A percentile compares a stretch with the other conserved stretches of the same genome.
These are phyloP conservation scores for Oryza longistaminata DNA, from an alignment of 176 grass and related monocot genomes.

Conservation along the genomic window DNA sequence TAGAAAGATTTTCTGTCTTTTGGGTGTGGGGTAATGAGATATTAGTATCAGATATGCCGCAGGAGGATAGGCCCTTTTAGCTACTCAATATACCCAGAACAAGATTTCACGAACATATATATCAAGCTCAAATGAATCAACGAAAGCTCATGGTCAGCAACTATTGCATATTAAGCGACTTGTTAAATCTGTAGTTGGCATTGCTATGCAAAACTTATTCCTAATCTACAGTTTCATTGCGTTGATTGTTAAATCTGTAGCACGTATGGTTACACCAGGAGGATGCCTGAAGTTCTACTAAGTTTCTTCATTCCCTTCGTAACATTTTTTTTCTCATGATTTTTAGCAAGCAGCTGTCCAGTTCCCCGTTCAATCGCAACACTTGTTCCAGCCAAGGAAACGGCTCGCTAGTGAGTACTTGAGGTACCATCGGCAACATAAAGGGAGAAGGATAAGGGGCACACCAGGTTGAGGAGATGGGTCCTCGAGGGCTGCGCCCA, in stretches of 20 bases:
- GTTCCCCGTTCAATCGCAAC: background rate
- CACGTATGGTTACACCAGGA: background rate
- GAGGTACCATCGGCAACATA: background rate
- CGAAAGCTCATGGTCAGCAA: background rate
- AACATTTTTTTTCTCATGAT: background rate
- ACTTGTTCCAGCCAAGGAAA: background rate
- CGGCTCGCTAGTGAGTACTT: background rate
- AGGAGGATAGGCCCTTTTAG: no score
- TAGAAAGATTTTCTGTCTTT: no score
- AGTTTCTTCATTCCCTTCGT: no score
- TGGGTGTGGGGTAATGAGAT: no score
- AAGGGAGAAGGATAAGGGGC: background rate
- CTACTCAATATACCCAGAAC: background rate
- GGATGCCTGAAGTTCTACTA: no score
- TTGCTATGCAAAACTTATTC: background rate
- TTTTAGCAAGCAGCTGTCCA: background rate
- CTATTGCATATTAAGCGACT: background rate
- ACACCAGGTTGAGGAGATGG: conserved; percentile 42
- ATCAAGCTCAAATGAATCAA: background rate
- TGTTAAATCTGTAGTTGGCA: background rate
- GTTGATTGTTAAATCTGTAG: background rate
- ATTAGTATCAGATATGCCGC: no score
- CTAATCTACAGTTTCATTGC: background rate
- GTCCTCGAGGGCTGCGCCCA: conserved; percentile 61
- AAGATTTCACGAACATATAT: background rate